Evolutionary conservation across 1,139 yeast species (phyloP), one percentile per base, ranked within the genome.

Genomic region (Yamadazyma diddensiae): DNA sequence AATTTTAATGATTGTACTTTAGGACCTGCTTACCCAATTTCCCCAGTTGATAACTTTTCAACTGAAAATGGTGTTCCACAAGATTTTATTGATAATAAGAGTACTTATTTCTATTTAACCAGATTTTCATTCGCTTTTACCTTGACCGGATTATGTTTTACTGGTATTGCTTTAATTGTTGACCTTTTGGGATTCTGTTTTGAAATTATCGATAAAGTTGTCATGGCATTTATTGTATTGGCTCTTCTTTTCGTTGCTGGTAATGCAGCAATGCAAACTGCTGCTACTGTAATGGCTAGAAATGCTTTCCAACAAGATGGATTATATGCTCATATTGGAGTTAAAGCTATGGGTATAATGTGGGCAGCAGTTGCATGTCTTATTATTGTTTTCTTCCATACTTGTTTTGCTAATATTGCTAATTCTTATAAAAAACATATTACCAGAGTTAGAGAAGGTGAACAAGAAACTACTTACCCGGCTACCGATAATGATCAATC

Each of bases 101-200:
- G 73, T 50, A 67, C 79, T 21, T 81, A 69, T 59, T 83, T 65
- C 65, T 83, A 79, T 60, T 65, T 83, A 56, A 70, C 86, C 14
- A 73, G 90, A 58, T 82, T 82, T 47, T 63, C 82, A 4, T 83
- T 82, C 64, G 79, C 82, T 37, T 76, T 79, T 58, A 67, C 77
- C 43, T 62, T 83, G 55, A 57, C 79, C 41, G 75, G 84, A 3
- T 64, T 82, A 42, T 70, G 77, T 22, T 81, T 83, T 55, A 41
- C 63, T 22, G 68, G 60, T 18, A 55, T 69, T 36, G 64, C 73
- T 4, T 62, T 70, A 35, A 47, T 68, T 32, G 48, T 65, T 34
- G 69, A 62, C 38, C 19, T 67, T 25, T 56, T 66, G 41, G 73
- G 72, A n/a, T 59, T 68, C 46, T 65, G 72, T 47, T 55, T 71